Percentiles rank a stretch among this genome's conserved stretches.
Evolutionary conservation across 2,329 filamentous ascomycete species (phyloP).

Genomic region (Neocatenulostroma microsporum): DNA sequence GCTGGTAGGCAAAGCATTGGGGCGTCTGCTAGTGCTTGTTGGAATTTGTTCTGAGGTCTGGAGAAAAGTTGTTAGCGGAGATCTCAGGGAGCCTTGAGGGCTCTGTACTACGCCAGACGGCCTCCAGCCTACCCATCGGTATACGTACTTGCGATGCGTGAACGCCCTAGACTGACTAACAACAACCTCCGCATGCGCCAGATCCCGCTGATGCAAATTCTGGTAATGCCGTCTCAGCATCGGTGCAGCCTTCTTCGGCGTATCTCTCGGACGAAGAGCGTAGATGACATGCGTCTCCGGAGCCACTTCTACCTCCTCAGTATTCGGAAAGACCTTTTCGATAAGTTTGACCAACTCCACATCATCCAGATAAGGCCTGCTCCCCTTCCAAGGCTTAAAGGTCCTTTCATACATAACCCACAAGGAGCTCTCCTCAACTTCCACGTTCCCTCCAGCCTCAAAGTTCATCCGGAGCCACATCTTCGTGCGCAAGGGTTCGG

Average conservation of each 20-base stretch:
- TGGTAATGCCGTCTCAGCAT: background rate
- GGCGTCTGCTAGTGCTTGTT: background rate
- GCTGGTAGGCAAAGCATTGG: background rate
- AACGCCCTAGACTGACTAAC: too few species aligned
- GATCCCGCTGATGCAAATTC: background rate
- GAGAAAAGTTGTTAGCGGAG: too few species aligned
- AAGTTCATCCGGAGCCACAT: background rate
- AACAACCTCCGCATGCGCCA: too few species aligned
- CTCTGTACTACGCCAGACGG: background rate
- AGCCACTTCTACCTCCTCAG: background rate
- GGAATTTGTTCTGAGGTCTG: background rate
- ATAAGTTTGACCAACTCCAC: background rate
- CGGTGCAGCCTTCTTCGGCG: background rate
- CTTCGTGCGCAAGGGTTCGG: background rate
- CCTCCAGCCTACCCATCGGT: background rate
- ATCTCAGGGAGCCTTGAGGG: too few species aligned
- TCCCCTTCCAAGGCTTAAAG: background rate
- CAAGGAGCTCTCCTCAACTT: background rate
- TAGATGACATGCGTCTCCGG: background rate
- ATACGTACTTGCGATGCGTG: too few species aligned
- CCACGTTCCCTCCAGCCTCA: background rate
- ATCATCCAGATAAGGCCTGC: background rate
- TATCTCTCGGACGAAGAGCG: background rate
- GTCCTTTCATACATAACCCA: background rate
- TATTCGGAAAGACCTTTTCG: background rate